Evolutionary conservation across 164 flowering plant genomes (phyloP).

Genomic region (Saururus chinensis): DNA sequence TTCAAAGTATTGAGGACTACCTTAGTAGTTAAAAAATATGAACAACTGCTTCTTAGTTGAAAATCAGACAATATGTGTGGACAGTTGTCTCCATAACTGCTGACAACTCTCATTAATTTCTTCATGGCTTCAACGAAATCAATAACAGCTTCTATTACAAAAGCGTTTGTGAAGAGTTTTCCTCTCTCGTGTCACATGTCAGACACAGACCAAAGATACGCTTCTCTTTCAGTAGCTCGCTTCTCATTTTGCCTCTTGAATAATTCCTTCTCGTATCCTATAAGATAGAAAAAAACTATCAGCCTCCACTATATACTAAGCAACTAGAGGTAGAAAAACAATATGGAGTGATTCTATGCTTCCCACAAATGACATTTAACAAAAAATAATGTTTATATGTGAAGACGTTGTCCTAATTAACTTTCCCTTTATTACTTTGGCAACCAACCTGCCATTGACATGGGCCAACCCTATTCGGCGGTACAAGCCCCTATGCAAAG

Average conservation of each 20-base stretch:
- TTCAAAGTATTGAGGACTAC: too few relatives aligned
- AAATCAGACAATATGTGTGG: too few relatives aligned
- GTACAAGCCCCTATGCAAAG: neutral
- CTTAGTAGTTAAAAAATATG: too few relatives aligned
- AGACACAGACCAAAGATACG: conserved; percentile 90
- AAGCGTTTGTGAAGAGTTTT: neutral
- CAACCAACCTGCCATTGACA: neutral
- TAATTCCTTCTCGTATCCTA: conserved; percentile 67
- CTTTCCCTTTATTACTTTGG: neutral
- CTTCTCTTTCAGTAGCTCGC: conserved; percentile 70
- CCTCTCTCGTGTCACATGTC: conserved; percentile 45
- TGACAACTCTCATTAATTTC: too few relatives aligned
- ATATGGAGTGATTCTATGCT: neutral
- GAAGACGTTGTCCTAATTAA: neutral
- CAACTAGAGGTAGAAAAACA: neutral
- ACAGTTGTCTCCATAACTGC: too few relatives aligned
- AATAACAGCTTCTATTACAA: neutral
- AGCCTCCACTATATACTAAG: neutral
- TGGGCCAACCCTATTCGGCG: neutral
- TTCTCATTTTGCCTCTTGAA: conserved; percentile 70
- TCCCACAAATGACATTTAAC: neutral
- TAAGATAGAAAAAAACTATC: conserved; percentile 7
- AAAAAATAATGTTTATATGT: neutral
- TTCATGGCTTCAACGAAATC: too few relatives aligned
- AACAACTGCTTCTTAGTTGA: too few relatives aligned